A percentile compares a stretch with the other conserved stretches of the same genome.
These are phyloP conservation scores for Cordyceps fumosorosea DNA, from an alignment of 2,329 filamentous ascomycete genomes.

Conservation along the genomic window DNA sequence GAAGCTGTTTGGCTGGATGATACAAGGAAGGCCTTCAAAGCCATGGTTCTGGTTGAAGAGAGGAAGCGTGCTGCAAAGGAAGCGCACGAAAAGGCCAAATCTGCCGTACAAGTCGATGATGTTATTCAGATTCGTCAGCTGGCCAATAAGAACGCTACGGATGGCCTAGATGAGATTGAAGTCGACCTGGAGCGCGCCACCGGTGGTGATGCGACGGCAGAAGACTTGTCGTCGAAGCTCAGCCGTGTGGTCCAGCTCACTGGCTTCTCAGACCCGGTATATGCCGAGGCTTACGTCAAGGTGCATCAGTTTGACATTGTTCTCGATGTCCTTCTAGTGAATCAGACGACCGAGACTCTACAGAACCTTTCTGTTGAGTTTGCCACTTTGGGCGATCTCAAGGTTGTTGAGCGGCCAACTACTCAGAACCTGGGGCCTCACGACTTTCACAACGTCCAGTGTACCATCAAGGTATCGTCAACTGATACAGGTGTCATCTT, in stretches of 20 bases:
- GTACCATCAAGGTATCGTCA: conserved; percentile 96
- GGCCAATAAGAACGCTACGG: conserved; percentile 78
- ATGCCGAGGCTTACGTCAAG: conserved; percentile 98
- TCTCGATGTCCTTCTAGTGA: conserved; percentile 90
- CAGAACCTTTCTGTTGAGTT: conserved; percentile 98
- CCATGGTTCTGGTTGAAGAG: conserved; percentile 95
- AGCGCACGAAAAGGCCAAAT: conserved; percentile 86
- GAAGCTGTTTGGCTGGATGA: conserved; percentile 92
- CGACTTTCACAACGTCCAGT: conserved; percentile 97
- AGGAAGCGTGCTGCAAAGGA: conserved; percentile 96
- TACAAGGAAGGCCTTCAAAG: conserved; percentile 89
- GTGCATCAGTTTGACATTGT: conserved; percentile 99
- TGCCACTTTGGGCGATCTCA: conserved; percentile 93
- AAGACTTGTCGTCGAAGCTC: conserved; percentile 88
- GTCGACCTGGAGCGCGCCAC: conserved; percentile 90
- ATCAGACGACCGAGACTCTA: conserved; percentile 92
- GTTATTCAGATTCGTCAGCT: conserved; percentile 89
- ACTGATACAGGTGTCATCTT: conserved; percentile 99
- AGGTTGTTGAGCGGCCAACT: conserved; percentile 92
- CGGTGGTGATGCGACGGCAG: conserved; percentile 74
- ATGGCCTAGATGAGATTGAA: conserved; percentile 80
- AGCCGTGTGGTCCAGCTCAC: conserved; percentile 95
- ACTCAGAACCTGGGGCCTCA: conserved; percentile 93
- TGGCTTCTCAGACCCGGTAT: conserved; percentile 95
- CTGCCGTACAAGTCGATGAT: conserved; percentile 91